Percentiles rank a stretch among this genome's conserved stretches.
These are phyloP conservation scores for Colletotrichum horii DNA, from an alignment of 2,329 filamentous ascomycete genomes.

Conservation along the genomic window DNA sequence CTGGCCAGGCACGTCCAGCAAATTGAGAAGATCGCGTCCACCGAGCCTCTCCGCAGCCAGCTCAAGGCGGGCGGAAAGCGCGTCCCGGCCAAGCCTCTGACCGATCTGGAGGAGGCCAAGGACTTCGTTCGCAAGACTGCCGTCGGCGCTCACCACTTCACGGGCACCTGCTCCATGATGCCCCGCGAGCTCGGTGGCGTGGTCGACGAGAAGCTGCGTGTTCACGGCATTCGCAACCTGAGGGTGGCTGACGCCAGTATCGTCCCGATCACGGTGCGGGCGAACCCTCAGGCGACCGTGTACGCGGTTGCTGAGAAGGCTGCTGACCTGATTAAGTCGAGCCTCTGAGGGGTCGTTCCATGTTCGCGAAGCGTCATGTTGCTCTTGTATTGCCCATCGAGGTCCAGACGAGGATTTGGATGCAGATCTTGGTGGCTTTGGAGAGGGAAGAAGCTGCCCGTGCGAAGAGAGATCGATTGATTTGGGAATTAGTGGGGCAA, in stretches of 20 bases:
- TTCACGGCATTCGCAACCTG: constrained; percentile 49
- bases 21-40: constrained; percentile 40
- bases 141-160: constrained; percentile 50
- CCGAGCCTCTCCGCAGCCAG: constrained; percentile 45
- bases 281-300: constrained; percentile 37
- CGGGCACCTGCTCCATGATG: constrained; percentile 55
- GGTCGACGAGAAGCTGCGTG: constrained; percentile 46
- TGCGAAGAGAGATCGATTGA: not conserved
- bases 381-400: too few relatives aligned
- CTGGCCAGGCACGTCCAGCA: constrained; percentile 49
- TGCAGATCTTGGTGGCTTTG: not conserved
- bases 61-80: constrained; percentile 40
- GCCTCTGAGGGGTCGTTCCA: not conserved
- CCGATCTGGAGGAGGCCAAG: constrained; percentile 36
- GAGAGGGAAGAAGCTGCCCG: not conserved
- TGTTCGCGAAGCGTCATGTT: not conserved
- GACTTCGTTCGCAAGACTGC: constrained; percentile 38
- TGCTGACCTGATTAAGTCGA: constrained; percentile 24
- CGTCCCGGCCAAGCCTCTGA: constrained; percentile 25
- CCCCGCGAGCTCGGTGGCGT: constrained; percentile 57
- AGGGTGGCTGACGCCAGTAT: constrained; percentile 50
- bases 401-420: not conserved
- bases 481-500: not conserved
- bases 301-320: constrained; percentile 40
- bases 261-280: constrained; percentile 32